Evolutionary conservation across 2,329 filamentous ascomycete species (phyloP).

Genomic region (Mollisia scopiformis): DNA sequence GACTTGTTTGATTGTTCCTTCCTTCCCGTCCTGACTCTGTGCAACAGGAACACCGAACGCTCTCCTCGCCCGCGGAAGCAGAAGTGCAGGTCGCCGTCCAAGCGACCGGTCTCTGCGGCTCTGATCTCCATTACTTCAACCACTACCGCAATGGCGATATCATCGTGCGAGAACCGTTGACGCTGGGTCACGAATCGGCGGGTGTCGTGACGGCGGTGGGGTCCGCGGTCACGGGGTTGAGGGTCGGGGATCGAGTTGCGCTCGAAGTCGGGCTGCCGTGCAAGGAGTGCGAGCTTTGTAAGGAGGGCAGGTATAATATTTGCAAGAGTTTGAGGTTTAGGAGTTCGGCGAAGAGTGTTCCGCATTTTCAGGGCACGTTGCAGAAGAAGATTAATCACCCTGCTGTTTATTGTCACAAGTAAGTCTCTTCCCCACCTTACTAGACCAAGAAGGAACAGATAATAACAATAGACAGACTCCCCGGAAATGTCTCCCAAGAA

Average conservation of each 20-base stretch:
- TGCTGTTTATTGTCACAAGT: conserved; percentile 93
- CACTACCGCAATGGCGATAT: conserved; percentile 94
- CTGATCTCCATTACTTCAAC: conserved; percentile 97
- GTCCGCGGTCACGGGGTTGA: conserved; percentile 74
- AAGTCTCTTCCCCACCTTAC: conserved; percentile 8
- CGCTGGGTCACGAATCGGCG: conserved; percentile 92
- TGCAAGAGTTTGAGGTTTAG: conserved; percentile 62
- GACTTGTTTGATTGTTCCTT: background rate
- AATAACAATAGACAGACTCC: conserved; percentile 26
- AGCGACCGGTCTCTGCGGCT: conserved; percentile 96
- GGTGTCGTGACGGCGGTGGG: conserved; percentile 82
- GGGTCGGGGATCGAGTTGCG: conserved; percentile 87
- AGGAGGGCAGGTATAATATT: conserved; percentile 92
- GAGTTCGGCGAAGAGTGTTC: conserved; percentile 39
- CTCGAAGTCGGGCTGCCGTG: conserved; percentile 95
- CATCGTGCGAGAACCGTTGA: conserved; percentile 85
- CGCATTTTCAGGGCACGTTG: conserved; percentile 40
- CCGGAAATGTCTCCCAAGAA: conserved; percentile 81
- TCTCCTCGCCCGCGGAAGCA: conserved; percentile 28
- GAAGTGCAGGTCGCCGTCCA: conserved; percentile 89
- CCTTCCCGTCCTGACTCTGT: background rate
- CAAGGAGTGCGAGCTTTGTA: conserved; percentile 83
- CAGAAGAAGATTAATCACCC: conserved; percentile 75
- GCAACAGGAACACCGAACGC: conserved; percentile 33
- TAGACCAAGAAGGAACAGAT: background rate